Evolutionary conservation across 1,284 basidiomycete species (phyloP).

Genomic region (Ustilago sp.): DNA sequence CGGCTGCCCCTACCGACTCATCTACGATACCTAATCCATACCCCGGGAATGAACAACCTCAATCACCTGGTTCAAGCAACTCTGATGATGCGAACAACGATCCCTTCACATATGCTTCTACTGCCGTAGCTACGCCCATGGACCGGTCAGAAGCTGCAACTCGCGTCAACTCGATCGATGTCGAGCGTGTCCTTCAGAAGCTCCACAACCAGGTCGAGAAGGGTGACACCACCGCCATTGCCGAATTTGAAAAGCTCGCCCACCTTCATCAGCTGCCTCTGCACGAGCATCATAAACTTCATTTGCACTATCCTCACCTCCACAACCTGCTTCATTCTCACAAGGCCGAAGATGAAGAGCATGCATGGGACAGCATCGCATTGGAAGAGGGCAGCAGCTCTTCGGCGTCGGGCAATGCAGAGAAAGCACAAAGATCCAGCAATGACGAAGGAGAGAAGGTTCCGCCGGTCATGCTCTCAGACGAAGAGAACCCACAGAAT

Average conservation of each 20-base stretch:
- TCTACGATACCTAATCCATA: not conserved
- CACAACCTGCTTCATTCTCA: not conserved
- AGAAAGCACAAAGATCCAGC: not conserved
- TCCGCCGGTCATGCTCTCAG: slow-evolving; percentile 26
- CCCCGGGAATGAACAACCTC: not conserved
- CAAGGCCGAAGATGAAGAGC: not conserved
- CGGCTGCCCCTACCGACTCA: not conserved
- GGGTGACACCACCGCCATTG: slow-evolving; percentile 38
- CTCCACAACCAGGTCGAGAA: slow-evolving; percentile 30
- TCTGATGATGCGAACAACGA: not conserved
- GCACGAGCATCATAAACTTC: slow-evolving; percentile 10
- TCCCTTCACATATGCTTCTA: slow-evolving; percentile 4
- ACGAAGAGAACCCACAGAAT: slow-evolving; percentile 37
- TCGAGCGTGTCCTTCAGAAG: slow-evolving; percentile 23
- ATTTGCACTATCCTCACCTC: slow-evolving; percentile 11
- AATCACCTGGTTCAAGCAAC: not conserved
- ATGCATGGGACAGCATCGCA: not conserved
- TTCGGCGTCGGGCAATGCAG: not conserved
- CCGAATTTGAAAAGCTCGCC: slow-evolving; percentile 33
- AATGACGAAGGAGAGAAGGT: not conserved
- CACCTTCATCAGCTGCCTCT: slow-evolving; percentile 28
- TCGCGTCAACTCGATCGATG: slow-evolving; percentile 38
- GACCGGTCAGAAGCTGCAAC: slow-evolving; percentile 25
- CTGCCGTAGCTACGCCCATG: slow-evolving; percentile 23
- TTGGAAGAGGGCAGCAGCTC: slow-evolving; percentile 9